These are phyloP conservation scores for Eleusine indica DNA, from an alignment of 176 grass and related monocot species.

Conservation along the genomic window DNA sequence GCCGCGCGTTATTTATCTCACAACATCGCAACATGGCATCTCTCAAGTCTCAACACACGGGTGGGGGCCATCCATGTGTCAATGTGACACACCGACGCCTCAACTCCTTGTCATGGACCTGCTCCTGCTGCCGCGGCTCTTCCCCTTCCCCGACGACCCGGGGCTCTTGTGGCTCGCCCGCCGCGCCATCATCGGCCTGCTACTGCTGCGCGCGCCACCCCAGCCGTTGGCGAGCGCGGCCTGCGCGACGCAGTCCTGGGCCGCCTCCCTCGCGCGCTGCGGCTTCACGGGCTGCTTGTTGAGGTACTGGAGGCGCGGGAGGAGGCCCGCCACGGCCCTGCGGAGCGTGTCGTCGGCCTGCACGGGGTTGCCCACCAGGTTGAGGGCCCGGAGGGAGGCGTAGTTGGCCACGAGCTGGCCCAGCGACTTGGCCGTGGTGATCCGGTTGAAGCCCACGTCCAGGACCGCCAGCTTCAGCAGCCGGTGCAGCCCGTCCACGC, in stretches of 20 bases:
- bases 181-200: slow-evolving; percentile 28
- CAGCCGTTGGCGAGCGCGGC: slow-evolving; percentile 68
- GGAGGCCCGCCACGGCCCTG: slow-evolving; percentile 58
- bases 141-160: slow-evolving; percentile 19
- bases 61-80: neutral
- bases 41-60: too few relatives aligned
- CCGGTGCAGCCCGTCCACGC: slow-evolving; percentile 61
- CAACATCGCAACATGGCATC: neutral
- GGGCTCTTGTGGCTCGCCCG: slow-evolving; percentile 44
- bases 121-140: slow-evolving; percentile 33
- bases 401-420: slow-evolving; percentile 96
- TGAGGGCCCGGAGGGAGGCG: slow-evolving; percentile 70
- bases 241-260: slow-evolving; percentile 71
- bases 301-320: slow-evolving; percentile 75
- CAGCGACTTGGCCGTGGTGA: slow-evolving; percentile 78
- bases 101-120: slow-evolving; percentile 38
- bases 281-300: slow-evolving; percentile 79
- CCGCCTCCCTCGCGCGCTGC: slow-evolving; percentile 63
- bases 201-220: slow-evolving; percentile 43
- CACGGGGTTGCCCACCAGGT: slow-evolving; percentile 81
- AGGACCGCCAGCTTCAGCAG: slow-evolving; percentile 80
- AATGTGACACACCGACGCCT: neutral
- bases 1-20: slow-evolving; percentile 22
- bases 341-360: slow-evolving; percentile 77
- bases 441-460: slow-evolving; percentile 84